These are phyloP conservation scores for Dictyostelium brefeldianum DNA, from an alignment of 78 protist species.

Conservation along the genomic window DNA sequence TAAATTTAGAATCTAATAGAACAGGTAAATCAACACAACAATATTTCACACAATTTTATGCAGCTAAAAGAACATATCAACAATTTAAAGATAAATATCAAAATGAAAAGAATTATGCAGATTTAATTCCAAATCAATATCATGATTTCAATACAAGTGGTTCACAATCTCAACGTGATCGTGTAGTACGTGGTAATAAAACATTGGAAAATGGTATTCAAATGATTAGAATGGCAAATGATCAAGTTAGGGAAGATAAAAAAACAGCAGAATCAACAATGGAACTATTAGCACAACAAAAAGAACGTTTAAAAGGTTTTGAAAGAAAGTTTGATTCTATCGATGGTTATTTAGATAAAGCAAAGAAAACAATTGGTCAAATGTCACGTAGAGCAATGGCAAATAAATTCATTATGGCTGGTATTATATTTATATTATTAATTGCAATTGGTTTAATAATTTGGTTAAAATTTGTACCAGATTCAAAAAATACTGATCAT, in stretches of 20 bases:
- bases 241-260: constrained; percentile 54
- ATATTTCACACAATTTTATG: constrained; percentile 65
- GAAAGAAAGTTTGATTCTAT: constrained; percentile 68
- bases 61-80: constrained; percentile 45
- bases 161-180: constrained; percentile 47
- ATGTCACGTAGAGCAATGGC: constrained; percentile 72
- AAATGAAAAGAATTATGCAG: constrained; percentile 68
- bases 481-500: not conserved
- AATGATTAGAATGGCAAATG: constrained; percentile 71
- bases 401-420: constrained; percentile 71
- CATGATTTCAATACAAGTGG: constrained; percentile 17
- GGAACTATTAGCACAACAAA: constrained; percentile 37
- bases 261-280: constrained; percentile 32
- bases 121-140: constrained; percentile 22
- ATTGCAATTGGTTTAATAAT: constrained; percentile 31
- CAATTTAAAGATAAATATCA: constrained; percentile 66
- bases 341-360: constrained; percentile 31
- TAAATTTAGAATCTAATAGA: constrained; percentile 68
- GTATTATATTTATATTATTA: constrained; percentile 48
- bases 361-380: constrained; percentile 28
- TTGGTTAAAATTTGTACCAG: constrained; percentile 58
- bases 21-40: constrained; percentile 74
- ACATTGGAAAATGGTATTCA: constrained; percentile 58
- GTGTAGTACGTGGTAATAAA: constrained; percentile 38
- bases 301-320: constrained; percentile 62